These are phyloP conservation scores for Berberis thunbergii DNA, from an alignment of 164 flowering plant genomes.

Conservation along the genomic window DNA sequence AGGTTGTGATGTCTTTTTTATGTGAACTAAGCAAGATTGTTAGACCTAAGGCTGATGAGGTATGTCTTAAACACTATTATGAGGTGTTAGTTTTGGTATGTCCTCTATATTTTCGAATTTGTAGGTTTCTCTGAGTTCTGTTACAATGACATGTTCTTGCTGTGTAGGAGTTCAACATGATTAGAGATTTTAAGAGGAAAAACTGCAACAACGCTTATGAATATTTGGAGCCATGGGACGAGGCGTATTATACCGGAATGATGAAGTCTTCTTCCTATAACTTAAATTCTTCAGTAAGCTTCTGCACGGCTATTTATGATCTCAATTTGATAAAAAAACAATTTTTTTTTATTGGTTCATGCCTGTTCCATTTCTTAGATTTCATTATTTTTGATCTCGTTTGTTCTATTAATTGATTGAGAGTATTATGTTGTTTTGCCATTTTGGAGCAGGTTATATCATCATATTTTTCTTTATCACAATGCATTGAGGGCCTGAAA, in stretches of 20 bases:
- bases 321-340: background rate
- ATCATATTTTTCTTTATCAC: slow-evolving; percentile 73
- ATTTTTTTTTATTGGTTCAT: background rate
- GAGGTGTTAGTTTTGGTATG: too few species aligned
- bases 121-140: background rate
- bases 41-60: slow-evolving; percentile 78
- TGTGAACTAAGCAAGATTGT: slow-evolving; percentile 62
- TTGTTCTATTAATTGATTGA: too few species aligned
- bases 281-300: slow-evolving; percentile 57
- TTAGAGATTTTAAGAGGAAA: slow-evolving; percentile 53
- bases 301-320: slow-evolving; percentile 3
- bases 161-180: slow-evolving; percentile 57
- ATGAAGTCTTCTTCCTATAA: slow-evolving; percentile 71
- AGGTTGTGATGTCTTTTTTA: slow-evolving; percentile 72
- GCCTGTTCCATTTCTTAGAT: too few species aligned
- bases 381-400: too few species aligned
- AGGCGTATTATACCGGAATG: slow-evolving; percentile 68
- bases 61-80: slow-evolving; percentile 11
- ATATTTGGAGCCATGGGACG: slow-evolving; percentile 95
- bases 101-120: too few species aligned
- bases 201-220: slow-evolving; percentile 28
- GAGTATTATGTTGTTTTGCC: background rate
- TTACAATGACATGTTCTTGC: slow-evolving; percentile 5
- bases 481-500: slow-evolving; percentile 89
- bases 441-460: slow-evolving; percentile 55